Base-by-base conservation (phyloP, 2,329 filamentous ascomycete genomes). In the Cadophora sp. region DNA sequence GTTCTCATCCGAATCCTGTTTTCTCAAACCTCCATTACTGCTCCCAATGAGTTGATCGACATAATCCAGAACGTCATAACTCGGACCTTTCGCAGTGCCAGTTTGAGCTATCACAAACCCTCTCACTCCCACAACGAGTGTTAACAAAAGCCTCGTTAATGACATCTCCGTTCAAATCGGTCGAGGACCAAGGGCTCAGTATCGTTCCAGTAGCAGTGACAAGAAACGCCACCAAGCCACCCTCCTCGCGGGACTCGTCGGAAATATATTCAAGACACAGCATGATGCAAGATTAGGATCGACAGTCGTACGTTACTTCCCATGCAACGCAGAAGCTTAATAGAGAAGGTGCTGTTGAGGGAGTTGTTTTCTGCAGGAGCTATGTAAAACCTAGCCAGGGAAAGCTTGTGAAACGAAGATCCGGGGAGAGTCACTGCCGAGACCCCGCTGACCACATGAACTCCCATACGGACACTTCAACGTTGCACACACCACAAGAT, bases 11-110 rank as follows among this genome's bases (percentile, higher is more conserved):
- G 14, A 6, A 9, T 13, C 27, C 6, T 18, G 33, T n/a, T n/a
- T 53, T 33, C 14, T 50, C 70, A 33, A 48, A 50, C 85, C 85
- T 77, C 84, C 85, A 76, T 85, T 83, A 14, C 78, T 81, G 30
- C 83, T 85, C 55, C 85, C 85, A 67, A 87, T 87, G 6, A 87
- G 77, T 22, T 84, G 85, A 72, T 87, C 76, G 51, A 83, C 77
- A 70, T 80, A 80, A 47, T 80, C 71, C 30, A 83, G 70, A 7
- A 79, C 75, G 70, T 82, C 79, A 50, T 74, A 76, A 13, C 70
- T 69, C 18, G 50, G 18, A 48, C 64, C 20, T 8, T 41, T 20
- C 55, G 22, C 61, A 30, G 62, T 62, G 2, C 68, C 64, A 53
- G 71, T 71, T 51, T 73, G 73, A 24, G 70, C 68, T 0, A 14